Base-by-base conservation (phyloP, 495 filamentous ascomycete genomes). In the Paragyromitra xinjiangensis region DNA sequence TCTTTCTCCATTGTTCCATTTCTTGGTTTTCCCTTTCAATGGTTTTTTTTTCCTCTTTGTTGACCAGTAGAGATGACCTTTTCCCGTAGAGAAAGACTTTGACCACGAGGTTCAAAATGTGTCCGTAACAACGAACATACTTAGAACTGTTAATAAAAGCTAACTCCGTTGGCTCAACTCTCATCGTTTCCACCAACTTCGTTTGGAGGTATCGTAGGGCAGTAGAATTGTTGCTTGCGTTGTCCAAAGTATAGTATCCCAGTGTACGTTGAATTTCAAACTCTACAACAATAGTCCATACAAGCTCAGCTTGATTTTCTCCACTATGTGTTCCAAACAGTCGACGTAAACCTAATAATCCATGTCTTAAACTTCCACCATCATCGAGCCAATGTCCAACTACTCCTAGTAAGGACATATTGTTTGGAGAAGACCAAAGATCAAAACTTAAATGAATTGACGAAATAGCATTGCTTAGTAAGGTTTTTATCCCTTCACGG, bases 231-330 rank as follows among this genome's bases (percentile, higher is more conserved):
- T 73, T 80, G 3, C 22, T 34, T 4, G 56, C 67, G 58, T 81
- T 83, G 65, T 81, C 74, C 11, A 77, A 63, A 1, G 39, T 73
- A 56, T 77, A 81, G 24, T 71, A 81, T 0, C 70, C 75, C 29
- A 83, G 24, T 9, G 12, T 64, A 0, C 51, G 2, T 4, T 51
- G 3, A 26, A 83, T 75, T 8, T 70, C 29, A 2, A 69, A 82
- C 14, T 80, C 22, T 12, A 68, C 26, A 11, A 82, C 51, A 24
- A 77, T 56, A 3, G 34, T 26, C 61, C 68, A 71, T 1, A 82
- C 19, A 3, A 63, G 40, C 16, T 59, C 37, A 6, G 69, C 75
- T 42, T 75, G 44, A 51, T 80, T 81, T 3, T 59, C 53, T 11
- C 80, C 79, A 37, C 14, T 67, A 45, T 82, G 75, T 9, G 26